Percentiles rank a stretch among this genome's conserved stretches.
Evolutionary conservation across 352 stramenopile genomes (phyloP).

Genomic region (Sclerospora graminicola): DNA sequence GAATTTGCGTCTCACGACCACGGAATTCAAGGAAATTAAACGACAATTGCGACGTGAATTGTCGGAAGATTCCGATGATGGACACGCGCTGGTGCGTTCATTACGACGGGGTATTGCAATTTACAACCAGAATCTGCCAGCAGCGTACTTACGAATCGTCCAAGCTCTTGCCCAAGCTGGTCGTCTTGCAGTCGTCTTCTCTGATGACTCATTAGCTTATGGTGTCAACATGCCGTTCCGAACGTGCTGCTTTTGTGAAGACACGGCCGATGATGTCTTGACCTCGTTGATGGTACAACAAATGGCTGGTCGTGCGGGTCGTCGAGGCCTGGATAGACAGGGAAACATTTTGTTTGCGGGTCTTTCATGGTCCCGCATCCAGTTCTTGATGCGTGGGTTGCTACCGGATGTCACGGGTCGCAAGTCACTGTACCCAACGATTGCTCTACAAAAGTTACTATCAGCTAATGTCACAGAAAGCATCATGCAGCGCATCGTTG

Average conservation of each 20-base stretch:
- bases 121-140: conserved; percentile 97
- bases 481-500: conserved; percentile 83
- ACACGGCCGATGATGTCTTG: conserved; percentile 88
- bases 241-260: conserved; percentile 96
- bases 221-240: conserved; percentile 99
- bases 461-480: conserved; percentile 86
- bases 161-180: conserved; percentile 95
- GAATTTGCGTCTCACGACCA: conserved; percentile 90
- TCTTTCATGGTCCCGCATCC: conserved; percentile 91
- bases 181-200: conserved; percentile 96
- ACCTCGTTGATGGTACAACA: conserved; percentile 98
- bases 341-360: conserved; percentile 95
- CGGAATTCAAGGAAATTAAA: conserved; percentile 86
- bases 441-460: conserved; percentile 87
- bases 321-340: conserved; percentile 95
- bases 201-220: conserved; percentile 95
- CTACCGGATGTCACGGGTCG: conserved; percentile 91
- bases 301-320: conserved; percentile 96
- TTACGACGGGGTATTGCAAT: conserved; percentile 96
- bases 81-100: conserved; percentile 73
- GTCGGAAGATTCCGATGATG: conserved; percentile 74
- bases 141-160: conserved; percentile 92
- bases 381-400: conserved; percentile 94
- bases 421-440: conserved; percentile 88
- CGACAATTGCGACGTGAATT: conserved; percentile 77